A percentile compares a stretch with the other conserved stretches of the same genome.
Evolutionary conservation across 169 alveolate species (phyloP).

Genomic region (Eimeria necatrix): DNA sequence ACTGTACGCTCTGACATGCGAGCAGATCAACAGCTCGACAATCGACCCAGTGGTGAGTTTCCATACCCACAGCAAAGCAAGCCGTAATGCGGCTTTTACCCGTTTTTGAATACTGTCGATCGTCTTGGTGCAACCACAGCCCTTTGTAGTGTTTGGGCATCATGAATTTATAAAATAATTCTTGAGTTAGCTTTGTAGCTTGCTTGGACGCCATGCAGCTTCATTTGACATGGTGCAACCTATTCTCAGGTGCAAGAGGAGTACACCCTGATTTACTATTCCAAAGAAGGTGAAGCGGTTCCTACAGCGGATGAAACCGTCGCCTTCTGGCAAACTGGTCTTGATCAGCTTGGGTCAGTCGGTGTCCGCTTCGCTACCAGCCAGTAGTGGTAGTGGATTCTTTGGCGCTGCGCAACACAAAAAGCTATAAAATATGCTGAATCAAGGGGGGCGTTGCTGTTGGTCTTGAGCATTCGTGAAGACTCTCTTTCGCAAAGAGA

Average conservation of each 20-base stretch:
- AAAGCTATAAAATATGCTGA: too few species aligned
- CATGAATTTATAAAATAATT: neutral
- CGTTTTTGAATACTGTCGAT: neutral
- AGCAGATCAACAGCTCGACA: neutral
- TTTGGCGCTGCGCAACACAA: too few species aligned
- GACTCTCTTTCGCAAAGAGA: too few species aligned
- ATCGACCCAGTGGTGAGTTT: constrained; percentile 47
- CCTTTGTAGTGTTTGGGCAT: neutral
- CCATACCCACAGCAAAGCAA: neutral
- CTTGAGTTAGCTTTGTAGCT: neutral
- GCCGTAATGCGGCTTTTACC: neutral
- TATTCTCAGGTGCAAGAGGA: neutral
- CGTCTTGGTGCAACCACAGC: neutral
- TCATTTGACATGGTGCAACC: neutral
- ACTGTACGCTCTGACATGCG: constrained; percentile 22
- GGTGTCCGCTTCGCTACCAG: neutral
- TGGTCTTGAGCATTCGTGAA: too few species aligned
- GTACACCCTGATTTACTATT: constrained; percentile 50
- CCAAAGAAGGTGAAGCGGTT: neutral
- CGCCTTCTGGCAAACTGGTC: constrained; percentile 37
- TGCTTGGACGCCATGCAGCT: neutral
- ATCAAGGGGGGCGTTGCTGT: too few species aligned
- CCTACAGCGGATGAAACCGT: constrained; percentile 57
- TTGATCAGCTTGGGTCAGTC: constrained; percentile 23
- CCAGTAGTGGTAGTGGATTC: neutral